phyloP scores from a whole-genome alignment of 306 rosid genomes.

The Acmispon strigosus region DNA sequence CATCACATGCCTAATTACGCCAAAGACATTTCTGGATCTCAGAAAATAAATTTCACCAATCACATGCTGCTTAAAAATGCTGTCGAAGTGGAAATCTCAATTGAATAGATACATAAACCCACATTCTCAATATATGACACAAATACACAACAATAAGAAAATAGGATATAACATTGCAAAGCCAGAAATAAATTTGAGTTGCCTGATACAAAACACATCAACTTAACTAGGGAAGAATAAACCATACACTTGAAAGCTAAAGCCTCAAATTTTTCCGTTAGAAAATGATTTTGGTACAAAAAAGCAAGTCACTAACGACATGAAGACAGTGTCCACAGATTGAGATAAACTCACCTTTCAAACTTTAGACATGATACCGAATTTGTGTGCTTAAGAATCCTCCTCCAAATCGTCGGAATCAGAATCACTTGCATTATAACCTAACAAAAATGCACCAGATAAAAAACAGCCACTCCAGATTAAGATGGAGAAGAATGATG shows the following conservation, averaged over 20 bases:
- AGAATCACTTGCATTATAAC: conserved; percentile 96
- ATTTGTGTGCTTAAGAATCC: conserved; percentile 37
- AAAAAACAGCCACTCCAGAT: neutral
- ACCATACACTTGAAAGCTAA: neutral
- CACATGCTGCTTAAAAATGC: neutral
- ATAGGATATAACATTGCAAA: neutral
- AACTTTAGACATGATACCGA: neutral
- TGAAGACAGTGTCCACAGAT: conserved; percentile 3
- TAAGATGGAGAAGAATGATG: neutral
- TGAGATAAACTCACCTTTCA: conserved; percentile 28
- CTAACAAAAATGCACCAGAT: conserved; percentile 26
- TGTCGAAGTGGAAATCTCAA: neutral
- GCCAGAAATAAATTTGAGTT: conserved; percentile 8
- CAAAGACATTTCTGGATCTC: neutral
- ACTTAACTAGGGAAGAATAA: neutral
- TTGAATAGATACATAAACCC: neutral
- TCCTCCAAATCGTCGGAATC: conserved; percentile 77
- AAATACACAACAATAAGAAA: conserved; percentile 5
- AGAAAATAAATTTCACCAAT: conserved; percentile 8
- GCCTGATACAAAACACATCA: neutral
- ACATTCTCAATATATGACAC: neutral
- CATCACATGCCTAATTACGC: conserved; percentile 1
- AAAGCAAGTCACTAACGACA: neutral
- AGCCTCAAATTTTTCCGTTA: neutral
- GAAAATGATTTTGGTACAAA: neutral